Evolutionary conservation across 768 basidiomycete species (phyloP).

Genomic region (Mycena sanguinolenta): DNA sequence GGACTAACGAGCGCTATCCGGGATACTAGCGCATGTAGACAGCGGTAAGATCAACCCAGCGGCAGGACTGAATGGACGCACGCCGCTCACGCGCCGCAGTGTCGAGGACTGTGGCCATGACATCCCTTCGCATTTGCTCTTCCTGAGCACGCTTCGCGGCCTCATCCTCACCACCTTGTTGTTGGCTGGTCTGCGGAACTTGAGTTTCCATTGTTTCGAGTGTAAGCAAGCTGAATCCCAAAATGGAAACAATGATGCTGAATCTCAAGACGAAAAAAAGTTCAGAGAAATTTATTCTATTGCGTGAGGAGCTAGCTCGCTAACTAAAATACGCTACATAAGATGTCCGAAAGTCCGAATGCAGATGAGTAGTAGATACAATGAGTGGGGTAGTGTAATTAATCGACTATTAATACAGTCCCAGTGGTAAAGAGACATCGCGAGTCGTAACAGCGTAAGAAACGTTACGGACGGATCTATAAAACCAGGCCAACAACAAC

Average conservation of each 20-base stretch:
- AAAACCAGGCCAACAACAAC: conserved; percentile 40
- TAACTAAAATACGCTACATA: conserved; percentile 33
- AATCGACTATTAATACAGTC: conserved; percentile 27
- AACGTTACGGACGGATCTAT: conserved; percentile 22
- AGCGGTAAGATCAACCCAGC: neutral
- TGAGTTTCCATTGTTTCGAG: conserved; percentile 16
- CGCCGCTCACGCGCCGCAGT: conserved; percentile 84
- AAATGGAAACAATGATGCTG: too few relatives aligned
- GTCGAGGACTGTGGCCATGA: conserved; percentile 85
- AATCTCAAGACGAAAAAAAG: neutral
- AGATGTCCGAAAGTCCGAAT: conserved; percentile 31
- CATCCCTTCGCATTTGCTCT: conserved; percentile 81
- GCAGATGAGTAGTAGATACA: conserved; percentile 20
- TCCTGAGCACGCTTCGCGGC: conserved; percentile 72
- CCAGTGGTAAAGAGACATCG: conserved; percentile 6
- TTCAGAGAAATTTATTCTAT: conserved; percentile 18
- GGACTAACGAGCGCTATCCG: conserved; percentile 91
- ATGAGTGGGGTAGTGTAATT: conserved; percentile 28
- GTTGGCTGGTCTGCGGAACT: conserved; percentile 22
- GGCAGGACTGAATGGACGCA: conserved; percentile 52
- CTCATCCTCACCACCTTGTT: conserved; percentile 58
- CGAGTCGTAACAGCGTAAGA: conserved; percentile 25
- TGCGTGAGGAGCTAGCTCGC: conserved; percentile 28
- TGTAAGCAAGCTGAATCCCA: too few relatives aligned
- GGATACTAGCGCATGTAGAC: conserved; percentile 66